These are phyloP conservation scores for Alternaria arbusti DNA, from an alignment of 2,329 filamentous ascomycete genomes.

Conservation along the genomic window DNA sequence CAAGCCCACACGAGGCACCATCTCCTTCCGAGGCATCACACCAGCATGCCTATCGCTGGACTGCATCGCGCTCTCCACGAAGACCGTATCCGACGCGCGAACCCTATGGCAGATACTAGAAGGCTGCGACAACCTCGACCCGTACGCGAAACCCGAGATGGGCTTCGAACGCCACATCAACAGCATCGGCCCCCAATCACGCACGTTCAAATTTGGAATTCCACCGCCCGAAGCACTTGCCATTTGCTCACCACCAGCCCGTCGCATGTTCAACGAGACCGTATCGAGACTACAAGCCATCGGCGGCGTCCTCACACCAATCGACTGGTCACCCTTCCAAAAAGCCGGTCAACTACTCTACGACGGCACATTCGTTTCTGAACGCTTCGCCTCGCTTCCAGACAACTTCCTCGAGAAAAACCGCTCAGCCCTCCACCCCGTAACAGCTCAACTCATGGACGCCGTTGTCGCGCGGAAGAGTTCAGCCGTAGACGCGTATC, in stretches of 20 bases:
- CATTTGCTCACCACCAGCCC: conserved; percentile 51
- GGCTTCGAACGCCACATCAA: conserved; percentile 44
- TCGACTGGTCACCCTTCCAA: conserved; percentile 53
- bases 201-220: conserved; percentile 57
- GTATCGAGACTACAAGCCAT: conserved; percentile 34
- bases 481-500: conserved; percentile 41
- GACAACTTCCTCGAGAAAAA: conserved; percentile 40
- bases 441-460: conserved; percentile 54
- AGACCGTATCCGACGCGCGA: conserved; percentile 58
- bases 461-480: conserved; percentile 33
- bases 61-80: conserved; percentile 62
- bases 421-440: conserved; percentile 55
- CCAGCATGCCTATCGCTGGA: conserved; percentile 65
- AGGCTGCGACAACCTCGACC: conserved; percentile 57
- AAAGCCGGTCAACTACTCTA: conserved; percentile 63
- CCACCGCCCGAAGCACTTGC: conserved; percentile 55
- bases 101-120: conserved; percentile 56
- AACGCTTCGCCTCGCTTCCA: conserved; percentile 55
- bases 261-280: conserved; percentile 41
- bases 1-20: conserved; percentile 59
- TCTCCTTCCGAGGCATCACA: conserved; percentile 58
- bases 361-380: conserved; percentile 63
- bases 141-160: conserved; percentile 57
- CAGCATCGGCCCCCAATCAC: conserved; percentile 43
- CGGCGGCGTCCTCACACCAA: conserved; percentile 37